Conservation (phyloP, 441 rosid species). For the Populus hybrid region DNA sequence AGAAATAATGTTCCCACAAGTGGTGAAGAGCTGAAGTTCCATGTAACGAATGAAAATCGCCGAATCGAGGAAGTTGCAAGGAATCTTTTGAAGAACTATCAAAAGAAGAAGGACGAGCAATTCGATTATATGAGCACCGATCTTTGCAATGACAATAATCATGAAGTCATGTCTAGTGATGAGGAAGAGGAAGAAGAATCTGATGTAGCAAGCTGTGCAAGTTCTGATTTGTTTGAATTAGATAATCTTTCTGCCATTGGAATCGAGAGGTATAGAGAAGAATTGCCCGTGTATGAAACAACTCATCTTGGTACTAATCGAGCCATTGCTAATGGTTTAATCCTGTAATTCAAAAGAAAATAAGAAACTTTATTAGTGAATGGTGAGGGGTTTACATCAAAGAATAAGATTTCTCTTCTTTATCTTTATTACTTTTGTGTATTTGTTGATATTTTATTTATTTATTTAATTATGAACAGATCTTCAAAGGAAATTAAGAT, state of each 20-base stretch:
- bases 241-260: slow-evolving; percentile 77
- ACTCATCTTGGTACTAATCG: slow-evolving; percentile 71
- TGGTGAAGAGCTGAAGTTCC: slow-evolving; percentile 36
- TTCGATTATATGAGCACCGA: slow-evolving; percentile 22
- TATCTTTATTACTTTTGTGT: no score
- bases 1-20: neutral
- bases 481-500: slow-evolving; percentile 10
- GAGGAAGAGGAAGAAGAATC: slow-evolving; percentile 24
- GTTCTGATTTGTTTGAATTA: slow-evolving; percentile 89
- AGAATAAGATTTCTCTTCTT: slow-evolving; percentile 22
- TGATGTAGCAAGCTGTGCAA: slow-evolving; percentile 65
- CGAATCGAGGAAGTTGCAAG: slow-evolving; percentile 69
- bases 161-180: neutral
- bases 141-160: slow-evolving; percentile 7
- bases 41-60: slow-evolving; percentile 48
- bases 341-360: slow-evolving; percentile 41
- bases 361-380: slow-evolving; percentile 24
- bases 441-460: no score
- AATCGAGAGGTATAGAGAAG: slow-evolving; percentile 65
- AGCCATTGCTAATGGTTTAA: slow-evolving; percentile 64
- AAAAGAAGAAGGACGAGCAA: slow-evolving; percentile 35
- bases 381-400: slow-evolving; percentile 52
- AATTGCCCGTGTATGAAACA: slow-evolving; percentile 90
- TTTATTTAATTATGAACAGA: neutral
- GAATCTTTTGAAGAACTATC: slow-evolving; percentile 56